These are phyloP conservation scores for Dimargaris verticillata DNA, from an alignment of 192 early-diverging fungal species.

Conservation along the genomic window DNA sequence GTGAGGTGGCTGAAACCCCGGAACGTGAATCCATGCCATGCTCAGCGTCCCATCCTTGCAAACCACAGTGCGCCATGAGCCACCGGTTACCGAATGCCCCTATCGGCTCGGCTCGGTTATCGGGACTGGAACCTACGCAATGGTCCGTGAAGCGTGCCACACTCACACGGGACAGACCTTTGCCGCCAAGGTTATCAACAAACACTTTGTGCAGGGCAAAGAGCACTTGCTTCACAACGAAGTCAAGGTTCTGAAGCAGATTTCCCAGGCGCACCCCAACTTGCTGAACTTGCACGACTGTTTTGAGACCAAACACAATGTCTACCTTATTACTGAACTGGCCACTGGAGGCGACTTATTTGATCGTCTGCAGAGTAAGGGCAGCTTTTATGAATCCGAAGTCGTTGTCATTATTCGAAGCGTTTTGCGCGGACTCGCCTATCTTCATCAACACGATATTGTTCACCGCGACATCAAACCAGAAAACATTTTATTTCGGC, in stretches of 20 bases:
- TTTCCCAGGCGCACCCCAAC: conserved; percentile 55
- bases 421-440: conserved; percentile 63
- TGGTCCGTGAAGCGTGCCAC: conserved; percentile 28
- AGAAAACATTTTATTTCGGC: conserved; percentile 62
- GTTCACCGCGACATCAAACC: conserved; percentile 73
- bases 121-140: conserved; percentile 23
- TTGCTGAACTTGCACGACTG: conserved; percentile 57
- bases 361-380: conserved; percentile 59
- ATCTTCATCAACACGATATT: conserved; percentile 67
- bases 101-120: conserved; percentile 21
- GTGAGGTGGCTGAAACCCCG: too few species aligned
- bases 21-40: too few species aligned
- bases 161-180: conserved; percentile 49
- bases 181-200: conserved; percentile 72
- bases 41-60: background rate
- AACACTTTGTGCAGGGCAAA: conserved; percentile 49
- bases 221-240: conserved; percentile 56
- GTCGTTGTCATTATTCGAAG: conserved; percentile 61
- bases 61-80: background rate
- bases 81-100: conserved; percentile 19
- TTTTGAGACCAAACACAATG: conserved; percentile 63
- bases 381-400: conserved; percentile 57
- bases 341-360: conserved; percentile 87
- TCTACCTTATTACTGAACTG: conserved; percentile 63
- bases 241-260: conserved; percentile 45